Conservation (phyloP, 75 land plant genomes). For the Pinus albicaulis region DNA sequence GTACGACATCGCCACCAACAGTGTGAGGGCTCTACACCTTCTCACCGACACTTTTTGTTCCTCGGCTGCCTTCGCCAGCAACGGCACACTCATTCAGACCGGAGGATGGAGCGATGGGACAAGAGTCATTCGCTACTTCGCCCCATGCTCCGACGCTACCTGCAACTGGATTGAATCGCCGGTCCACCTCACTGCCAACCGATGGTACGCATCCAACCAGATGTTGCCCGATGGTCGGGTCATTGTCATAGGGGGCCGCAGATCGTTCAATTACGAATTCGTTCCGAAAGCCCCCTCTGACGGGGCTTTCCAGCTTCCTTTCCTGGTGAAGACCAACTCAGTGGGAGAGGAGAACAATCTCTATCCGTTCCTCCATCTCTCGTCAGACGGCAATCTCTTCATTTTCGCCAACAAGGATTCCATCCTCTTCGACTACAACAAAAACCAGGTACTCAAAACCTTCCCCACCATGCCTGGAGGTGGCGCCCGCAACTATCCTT, state of each 20-base stretch:
- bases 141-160: conserved; percentile 21
- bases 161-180: conserved; percentile 47
- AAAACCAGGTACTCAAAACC: conserved; percentile 14
- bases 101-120: conserved; percentile 59
- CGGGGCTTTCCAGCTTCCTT: not conserved
- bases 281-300: conserved; percentile 9
- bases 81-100: conserved; percentile 68
- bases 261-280: conserved; percentile 35
- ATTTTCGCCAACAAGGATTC: too few relatives aligned
- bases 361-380: too few relatives aligned
- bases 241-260: conserved; percentile 60
- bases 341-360: too few relatives aligned
- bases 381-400: too few relatives aligned
- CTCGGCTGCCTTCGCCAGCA: conserved; percentile 53
- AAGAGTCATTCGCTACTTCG: conserved; percentile 28
- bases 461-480: conserved; percentile 36
- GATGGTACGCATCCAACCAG: conserved; percentile 51
- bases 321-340: too few relatives aligned
- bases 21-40: conserved; percentile 45
- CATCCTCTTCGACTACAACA: conserved; percentile 39
- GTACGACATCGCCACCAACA: conserved; percentile 26
- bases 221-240: conserved; percentile 54
- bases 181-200: conserved; percentile 6
- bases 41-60: conserved; percentile 82
- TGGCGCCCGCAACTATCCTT: conserved; percentile 37